These are phyloP conservation scores for Evernia prunastri DNA, from an alignment of 495 filamentous ascomycete genomes.

Conservation along the genomic window DNA sequence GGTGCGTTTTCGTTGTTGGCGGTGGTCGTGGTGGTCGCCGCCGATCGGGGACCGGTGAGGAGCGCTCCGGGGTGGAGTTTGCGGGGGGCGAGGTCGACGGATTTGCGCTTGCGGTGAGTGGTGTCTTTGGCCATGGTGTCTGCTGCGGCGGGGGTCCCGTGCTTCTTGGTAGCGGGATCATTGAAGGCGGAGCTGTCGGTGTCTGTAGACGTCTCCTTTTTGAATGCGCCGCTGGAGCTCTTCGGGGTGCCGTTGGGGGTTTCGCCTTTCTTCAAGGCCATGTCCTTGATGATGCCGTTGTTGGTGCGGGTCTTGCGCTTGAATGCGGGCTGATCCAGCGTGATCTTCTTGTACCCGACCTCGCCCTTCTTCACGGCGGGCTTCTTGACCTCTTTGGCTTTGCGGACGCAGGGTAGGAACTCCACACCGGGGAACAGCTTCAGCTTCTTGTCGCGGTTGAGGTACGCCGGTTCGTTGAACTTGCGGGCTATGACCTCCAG, in stretches of 20 bases:
- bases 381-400: not conserved
- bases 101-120: not conserved
- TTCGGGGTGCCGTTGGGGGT: not conserved
- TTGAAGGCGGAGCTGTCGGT: not conserved
- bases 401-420: slow-evolving; percentile 43
- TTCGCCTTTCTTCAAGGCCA: not conserved
- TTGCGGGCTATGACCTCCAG: slow-evolving; percentile 26
- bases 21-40: no score
- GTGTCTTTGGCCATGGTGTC: not conserved
- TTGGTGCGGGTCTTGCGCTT: not conserved
- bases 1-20: not conserved
- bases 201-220: not conserved
- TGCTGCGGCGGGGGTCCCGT: not conserved
- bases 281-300: not conserved
- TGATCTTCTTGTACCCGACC: slow-evolving; percentile 1
- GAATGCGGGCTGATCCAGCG: not conserved
- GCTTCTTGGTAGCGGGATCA: not conserved
- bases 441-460: slow-evolving; percentile 13
- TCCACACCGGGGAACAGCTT: slow-evolving; percentile 58
- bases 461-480: slow-evolving; percentile 15
- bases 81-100: not conserved
- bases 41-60: not conserved
- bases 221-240: not conserved
- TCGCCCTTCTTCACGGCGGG: slow-evolving; percentile 1
- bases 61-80: not conserved